Conservation (phyloP, 2,329 filamentous ascomycete genomes). For the Eurotiales sp. region DNA sequence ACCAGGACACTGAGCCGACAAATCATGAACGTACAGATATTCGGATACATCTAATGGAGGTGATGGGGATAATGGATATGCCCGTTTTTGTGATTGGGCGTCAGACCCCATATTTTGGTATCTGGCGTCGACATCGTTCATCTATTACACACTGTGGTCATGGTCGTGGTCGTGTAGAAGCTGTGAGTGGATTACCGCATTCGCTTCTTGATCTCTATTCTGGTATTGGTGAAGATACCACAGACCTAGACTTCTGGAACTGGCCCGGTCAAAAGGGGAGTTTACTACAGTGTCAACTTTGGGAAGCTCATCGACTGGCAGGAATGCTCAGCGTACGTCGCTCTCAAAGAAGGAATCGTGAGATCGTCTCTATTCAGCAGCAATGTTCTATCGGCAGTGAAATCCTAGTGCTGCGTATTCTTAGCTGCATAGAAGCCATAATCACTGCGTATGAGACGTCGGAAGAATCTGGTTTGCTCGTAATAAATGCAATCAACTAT, state of each 20-base stretch:
- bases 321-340: constrained; percentile 24
- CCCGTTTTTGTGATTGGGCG: constrained; percentile 25
- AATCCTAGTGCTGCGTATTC: constrained; percentile 20
- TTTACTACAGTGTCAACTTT: constrained; percentile 26
- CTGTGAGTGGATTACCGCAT: constrained; percentile 27
- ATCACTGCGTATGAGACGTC: constrained; percentile 19
- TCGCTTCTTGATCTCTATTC: constrained; percentile 27
- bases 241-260: constrained; percentile 27
- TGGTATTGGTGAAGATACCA: constrained; percentile 21
- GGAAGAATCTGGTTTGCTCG: constrained; percentile 16
- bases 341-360: background rate
- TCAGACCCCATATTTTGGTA: constrained; percentile 21
- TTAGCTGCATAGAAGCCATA: constrained; percentile 26
- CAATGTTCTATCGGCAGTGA: constrained; percentile 15
- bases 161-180: constrained; percentile 19
- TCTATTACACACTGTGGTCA: background rate
- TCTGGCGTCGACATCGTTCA: constrained; percentile 26
- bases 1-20: constrained; percentile 14
- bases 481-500: constrained; percentile 25
- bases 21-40: constrained; percentile 10
- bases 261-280: constrained; percentile 25
- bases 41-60: constrained; percentile 25
- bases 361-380: background rate
- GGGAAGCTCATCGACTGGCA: constrained; percentile 28
- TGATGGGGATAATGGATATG: constrained; percentile 32